Percentiles rank a stretch among this genome's conserved stretches.
Evolutionary conservation across 179 eudicot species (phyloP).

Genomic region (Silene noctiflora): DNA sequence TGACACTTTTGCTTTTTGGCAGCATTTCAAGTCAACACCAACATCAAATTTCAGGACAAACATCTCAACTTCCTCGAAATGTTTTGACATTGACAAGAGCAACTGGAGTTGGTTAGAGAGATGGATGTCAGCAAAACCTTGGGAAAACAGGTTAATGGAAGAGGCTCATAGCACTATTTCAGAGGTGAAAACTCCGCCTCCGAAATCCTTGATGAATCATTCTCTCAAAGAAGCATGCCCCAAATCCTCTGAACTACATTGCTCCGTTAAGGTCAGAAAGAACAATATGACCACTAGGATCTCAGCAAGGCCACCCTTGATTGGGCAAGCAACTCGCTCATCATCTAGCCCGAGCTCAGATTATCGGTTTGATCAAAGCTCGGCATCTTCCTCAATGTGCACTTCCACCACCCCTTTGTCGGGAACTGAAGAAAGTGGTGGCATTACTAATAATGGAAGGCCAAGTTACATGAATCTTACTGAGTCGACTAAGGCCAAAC

Average conservation of each 20-base stretch:
- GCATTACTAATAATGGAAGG: conserved; percentile 28
- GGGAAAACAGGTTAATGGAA: conserved; percentile 91
- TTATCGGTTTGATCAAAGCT: conserved; percentile 61
- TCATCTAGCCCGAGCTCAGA: conserved; percentile 87
- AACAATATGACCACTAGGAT: conserved; percentile 66
- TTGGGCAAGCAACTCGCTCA: conserved; percentile 47
- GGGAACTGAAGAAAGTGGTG: conserved; percentile 44
- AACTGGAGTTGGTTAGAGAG: conserved; percentile 93
- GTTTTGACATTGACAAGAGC: conserved; percentile 45
- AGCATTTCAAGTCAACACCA: conserved; percentile 61
- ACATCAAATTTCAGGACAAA: conserved; percentile 34
- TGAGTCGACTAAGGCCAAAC: conserved; percentile 73
- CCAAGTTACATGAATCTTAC: conserved; percentile 87
- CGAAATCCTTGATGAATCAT: conserved; percentile 34
- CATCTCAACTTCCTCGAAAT: conserved; percentile 39
- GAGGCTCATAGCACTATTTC: conserved; percentile 38
- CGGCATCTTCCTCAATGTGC: conserved; percentile 75
- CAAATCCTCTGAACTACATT: conserved; percentile 48
- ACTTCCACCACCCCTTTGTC: conserved; percentile 75
- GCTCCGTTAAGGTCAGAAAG: conserved; percentile 54
- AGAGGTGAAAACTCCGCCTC: conserved; percentile 52
- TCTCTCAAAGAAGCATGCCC: conserved; percentile 26
- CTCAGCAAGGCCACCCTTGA: conserved; percentile 63
- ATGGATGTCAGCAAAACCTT: conserved; percentile 97
- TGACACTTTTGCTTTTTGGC: conserved; percentile 5